These are phyloP conservation scores for Camellia oleifera DNA, from an alignment of 179 eudicot genomes.

Conservation along the genomic window DNA sequence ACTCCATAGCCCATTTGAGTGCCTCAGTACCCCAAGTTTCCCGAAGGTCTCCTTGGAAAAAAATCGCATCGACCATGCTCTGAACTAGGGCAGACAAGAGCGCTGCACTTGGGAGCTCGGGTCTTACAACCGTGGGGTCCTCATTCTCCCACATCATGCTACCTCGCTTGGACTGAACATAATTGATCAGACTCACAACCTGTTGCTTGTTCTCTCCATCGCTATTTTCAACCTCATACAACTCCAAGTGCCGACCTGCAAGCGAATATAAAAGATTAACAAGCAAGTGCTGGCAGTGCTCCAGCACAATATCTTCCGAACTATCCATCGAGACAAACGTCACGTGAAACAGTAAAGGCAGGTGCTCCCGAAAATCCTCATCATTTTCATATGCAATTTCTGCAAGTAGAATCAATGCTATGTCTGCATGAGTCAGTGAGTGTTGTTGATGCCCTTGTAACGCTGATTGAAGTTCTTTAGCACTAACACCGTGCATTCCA, in stretches of 20 bases:
- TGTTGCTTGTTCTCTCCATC: conserved; percentile 99
- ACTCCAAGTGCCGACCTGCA: conserved; percentile 94
- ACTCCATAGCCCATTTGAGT: conserved; percentile 99
- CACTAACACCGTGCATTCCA: conserved; percentile 72
- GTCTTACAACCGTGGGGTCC: conserved; percentile 78
- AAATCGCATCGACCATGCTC: conserved; percentile 98
- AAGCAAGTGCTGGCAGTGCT: conserved; percentile 96
- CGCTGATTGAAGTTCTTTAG: conserved; percentile 97
- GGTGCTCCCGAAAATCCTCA: conserved; percentile 94
- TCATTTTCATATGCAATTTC: conserved; percentile 99
- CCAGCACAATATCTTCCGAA: conserved; percentile 95
- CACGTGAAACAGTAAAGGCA: conserved; percentile 92
- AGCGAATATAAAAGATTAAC: conserved; percentile 90
- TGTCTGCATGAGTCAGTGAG: conserved; percentile 92
- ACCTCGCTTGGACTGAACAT: conserved; percentile 96
- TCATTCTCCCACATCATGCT: conserved; percentile 99
- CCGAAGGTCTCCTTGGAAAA: conserved; percentile 95
- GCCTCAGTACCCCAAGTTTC: conserved; percentile 99
- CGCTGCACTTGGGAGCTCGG: conserved; percentile 95
- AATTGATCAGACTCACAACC: conserved; percentile 93
- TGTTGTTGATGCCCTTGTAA: conserved; percentile 98
- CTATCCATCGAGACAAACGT: conserved; percentile 99
- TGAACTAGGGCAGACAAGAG: conserved; percentile 94
- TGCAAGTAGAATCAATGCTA: conserved; percentile 90
- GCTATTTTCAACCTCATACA: conserved; percentile 87